Evolutionary conservation across 495 filamentous ascomycete species (phyloP).

Genomic region (Penicillium diatomitis): DNA sequence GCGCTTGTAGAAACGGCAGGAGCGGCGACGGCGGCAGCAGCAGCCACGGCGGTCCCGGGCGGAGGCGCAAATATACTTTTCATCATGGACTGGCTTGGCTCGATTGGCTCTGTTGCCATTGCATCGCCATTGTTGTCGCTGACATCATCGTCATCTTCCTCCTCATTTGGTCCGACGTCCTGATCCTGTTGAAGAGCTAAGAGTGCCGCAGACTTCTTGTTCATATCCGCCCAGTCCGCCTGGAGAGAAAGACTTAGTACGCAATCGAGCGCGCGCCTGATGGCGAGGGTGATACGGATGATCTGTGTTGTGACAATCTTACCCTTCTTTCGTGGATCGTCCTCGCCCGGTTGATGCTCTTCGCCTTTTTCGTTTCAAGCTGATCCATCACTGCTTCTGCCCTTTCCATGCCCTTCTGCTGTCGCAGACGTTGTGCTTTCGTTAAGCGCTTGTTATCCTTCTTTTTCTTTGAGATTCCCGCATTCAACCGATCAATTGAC

Average conservation of each 20-base stretch:
- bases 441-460: conserved; percentile 47
- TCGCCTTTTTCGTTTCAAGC: conserved; percentile 57
- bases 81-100: conserved; percentile 8
- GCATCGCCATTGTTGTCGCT: conserved; percentile 20
- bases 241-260: conserved; percentile 1
- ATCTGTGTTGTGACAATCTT: not conserved
- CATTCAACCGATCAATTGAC: conserved; percentile 46
- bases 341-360: conserved; percentile 52
- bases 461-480: conserved; percentile 61
- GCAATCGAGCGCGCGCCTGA: no score
- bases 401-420: conserved; percentile 63
- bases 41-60: conserved; percentile 2
- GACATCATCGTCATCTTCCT: conserved; percentile 19
- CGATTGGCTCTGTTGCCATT: conserved; percentile 24
- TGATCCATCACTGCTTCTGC: conserved; percentile 64
- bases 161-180: not conserved
- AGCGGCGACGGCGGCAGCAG: not conserved
- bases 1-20: not conserved
- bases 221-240: conserved; percentile 37
- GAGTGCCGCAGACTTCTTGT: conserved; percentile 26
- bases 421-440: conserved; percentile 54
- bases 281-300: no score
- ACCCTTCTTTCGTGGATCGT: conserved; percentile 42
- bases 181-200: conserved; percentile 18
- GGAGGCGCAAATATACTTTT: conserved; percentile 10